Evolutionary conservation across 2,329 filamentous ascomycete species (phyloP), one percentile per base, ranked within the genome.

Genomic region (Cladosporium sp.): DNA sequence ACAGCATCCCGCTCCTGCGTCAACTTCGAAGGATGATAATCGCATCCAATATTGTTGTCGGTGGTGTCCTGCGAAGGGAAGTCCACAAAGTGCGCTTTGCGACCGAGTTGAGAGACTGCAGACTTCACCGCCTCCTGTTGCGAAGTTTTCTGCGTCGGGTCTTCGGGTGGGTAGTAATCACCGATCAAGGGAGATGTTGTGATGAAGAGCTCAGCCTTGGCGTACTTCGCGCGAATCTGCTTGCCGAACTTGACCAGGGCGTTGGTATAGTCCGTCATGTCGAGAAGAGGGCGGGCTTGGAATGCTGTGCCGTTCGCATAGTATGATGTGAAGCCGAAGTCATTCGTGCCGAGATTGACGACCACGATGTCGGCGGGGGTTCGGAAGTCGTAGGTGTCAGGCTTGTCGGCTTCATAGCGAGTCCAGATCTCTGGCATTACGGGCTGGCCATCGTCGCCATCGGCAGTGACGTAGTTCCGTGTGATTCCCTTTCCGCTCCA

Each of bases 281-380:
- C 11, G 32, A 47, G 43, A 11, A 47, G 58, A 51, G 4, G 54
- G 44, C 2, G 62, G 56, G 47, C 70, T 48, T 20, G 69, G 56
- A n/a, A 60, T 59, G 66, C 61, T 7, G 59, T 58, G 22, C 54
- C 56, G 56, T 72, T 73, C 37, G 63, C 62, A 53, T 72, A 73
- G 57, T 73, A 71, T 11, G 51, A 52, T 30, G 74, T 47, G 34
- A 47, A 47, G 2, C 43, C 43, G 15, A 47, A 47, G 43, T 47
- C 43, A 15, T 47, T 74, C 38, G 71, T 74, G 27, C 71, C 71
- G 0, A 75, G 66, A 52, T 72, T 72, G 54, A 75, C 69, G 15
- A 74, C 71, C 0, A 74, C 67, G 12, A 64, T 67, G 37, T 73
- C 64, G 11, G 66, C 64, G 20, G 43, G 43, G 2, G 34, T 29